phyloP scores from a whole-genome alignment of 768 basidiomycete genomes.

The Phylloporus sp. region DNA sequence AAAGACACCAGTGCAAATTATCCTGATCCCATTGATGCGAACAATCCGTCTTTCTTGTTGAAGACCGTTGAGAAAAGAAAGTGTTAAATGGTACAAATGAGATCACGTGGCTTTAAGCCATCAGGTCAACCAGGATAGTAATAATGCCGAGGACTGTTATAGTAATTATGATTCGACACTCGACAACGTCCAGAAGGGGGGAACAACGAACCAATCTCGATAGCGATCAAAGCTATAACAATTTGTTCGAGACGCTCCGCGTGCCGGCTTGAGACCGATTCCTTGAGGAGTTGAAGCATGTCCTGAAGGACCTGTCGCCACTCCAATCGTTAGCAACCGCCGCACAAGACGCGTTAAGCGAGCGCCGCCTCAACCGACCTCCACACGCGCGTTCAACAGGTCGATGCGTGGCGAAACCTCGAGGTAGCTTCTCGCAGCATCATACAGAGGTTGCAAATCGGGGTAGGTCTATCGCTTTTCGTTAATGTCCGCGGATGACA shows the following conservation, averaged over 20 bases:
- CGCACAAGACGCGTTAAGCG: background rate
- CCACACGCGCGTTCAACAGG: slow-evolving; percentile 88
- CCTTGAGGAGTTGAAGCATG: slow-evolving; percentile 92
- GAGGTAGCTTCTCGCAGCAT: slow-evolving; percentile 88
- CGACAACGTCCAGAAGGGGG: background rate
- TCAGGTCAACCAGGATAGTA: slow-evolving; percentile 83
- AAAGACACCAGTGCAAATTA: slow-evolving; percentile 6
- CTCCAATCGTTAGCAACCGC: slow-evolving; percentile 1
- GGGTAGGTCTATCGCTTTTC: slow-evolving; percentile 69
- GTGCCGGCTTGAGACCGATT: slow-evolving; percentile 87
- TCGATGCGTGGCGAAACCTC: slow-evolving; percentile 94
- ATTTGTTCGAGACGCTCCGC: slow-evolving; percentile 90
- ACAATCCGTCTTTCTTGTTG: slow-evolving; percentile 3
- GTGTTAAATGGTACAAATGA: slow-evolving; percentile 11
- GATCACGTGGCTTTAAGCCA: slow-evolving; percentile 37
- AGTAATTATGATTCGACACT: slow-evolving; percentile 1
- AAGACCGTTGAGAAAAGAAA: background rate
- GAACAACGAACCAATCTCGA: slow-evolving; percentile 66
- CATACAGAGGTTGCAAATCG: slow-evolving; percentile 91
- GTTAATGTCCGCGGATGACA: slow-evolving; percentile 18
- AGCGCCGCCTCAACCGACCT: slow-evolving; percentile 44
- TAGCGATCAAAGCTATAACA: slow-evolving; percentile 84
- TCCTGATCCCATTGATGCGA: slow-evolving; percentile 3
- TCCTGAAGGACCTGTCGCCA: slow-evolving; percentile 79
- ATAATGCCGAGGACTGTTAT: slow-evolving; percentile 76